Evolutionary conservation across 768 basidiomycete species (phyloP).

Genomic region (Lactifluus volemus): DNA sequence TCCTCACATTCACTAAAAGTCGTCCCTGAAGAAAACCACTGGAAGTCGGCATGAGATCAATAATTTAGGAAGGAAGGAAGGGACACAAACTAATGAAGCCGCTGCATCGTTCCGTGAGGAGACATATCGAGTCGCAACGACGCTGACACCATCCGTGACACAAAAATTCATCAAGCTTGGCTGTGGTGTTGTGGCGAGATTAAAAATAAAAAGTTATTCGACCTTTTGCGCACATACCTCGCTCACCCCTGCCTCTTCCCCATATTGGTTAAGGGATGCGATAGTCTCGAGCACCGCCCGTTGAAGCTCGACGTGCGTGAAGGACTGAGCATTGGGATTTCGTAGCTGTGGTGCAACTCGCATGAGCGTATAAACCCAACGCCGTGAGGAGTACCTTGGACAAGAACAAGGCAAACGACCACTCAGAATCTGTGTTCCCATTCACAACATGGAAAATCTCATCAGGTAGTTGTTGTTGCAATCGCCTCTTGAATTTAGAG

Average conservation of each 20-base stretch:
- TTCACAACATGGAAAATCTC: conserved; percentile 79
- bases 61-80: background rate
- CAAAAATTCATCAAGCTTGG: conserved; percentile 94
- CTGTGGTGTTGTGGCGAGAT: conserved; percentile 28
- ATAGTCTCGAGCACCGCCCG: conserved; percentile 89
- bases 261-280: conserved; percentile 62
- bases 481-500: conserved; percentile 62
- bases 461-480: conserved; percentile 73
- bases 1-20: conserved; percentile 85
- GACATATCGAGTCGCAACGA: conserved; percentile 92
- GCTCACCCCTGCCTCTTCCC: conserved; percentile 60
- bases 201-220: background rate
- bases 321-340: conserved; percentile 65
- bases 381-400: conserved; percentile 45
- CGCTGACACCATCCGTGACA: conserved; percentile 89
- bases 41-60: background rate
- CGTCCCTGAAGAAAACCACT: conserved; percentile 96
- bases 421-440: conserved; percentile 98
- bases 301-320: conserved; percentile 62
- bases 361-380: background rate
- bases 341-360: conserved; percentile 47
- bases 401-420: conserved; percentile 90
- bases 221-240: conserved; percentile 41
- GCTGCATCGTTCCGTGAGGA: conserved; percentile 88
- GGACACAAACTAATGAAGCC: conserved; percentile 33